Base-by-base conservation (phyloP, 1,139 yeast genomes). In the Hyphopichia pseudoburtonii region DNA sequence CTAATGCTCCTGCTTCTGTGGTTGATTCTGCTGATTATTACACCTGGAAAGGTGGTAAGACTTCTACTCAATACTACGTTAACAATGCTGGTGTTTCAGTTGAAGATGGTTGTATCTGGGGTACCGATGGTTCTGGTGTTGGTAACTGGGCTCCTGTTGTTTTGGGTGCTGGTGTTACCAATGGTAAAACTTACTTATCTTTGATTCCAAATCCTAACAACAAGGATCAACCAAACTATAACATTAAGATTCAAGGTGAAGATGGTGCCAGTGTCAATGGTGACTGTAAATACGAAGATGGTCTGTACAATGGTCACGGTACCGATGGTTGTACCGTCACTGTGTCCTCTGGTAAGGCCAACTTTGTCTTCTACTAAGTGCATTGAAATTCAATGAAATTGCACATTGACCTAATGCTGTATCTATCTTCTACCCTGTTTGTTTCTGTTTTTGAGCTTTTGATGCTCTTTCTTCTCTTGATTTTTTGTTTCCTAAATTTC, bases 141-240 rank as follows among this genome's bases (percentile, higher is more conserved):
- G 92, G 92, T 70, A 84, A 84, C 78, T 84, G 90, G 89, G 88
- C 90, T 40, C 90, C 90, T 55, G 74, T 84, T 52, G 81, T 78
- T 55, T 71, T 83, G 50, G 92, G 92, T 65, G 86, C 90, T 43
- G 90, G 92, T 62, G 70, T 66, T 52, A 64, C 76, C 39, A 61
- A 61, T 49, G 86, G 85, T 50, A 70, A 76, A 52, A 72, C 86
- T 38, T 84, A 84, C 70, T 68, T 84, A 54, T 83, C 90, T 2
- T 73, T 84, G 66, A 84, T 84, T 68, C 90, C 90, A 61, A 84
- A 84, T 66, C 92, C 92, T 54, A 84, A 84, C 73, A 84, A 84
- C 73, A 48, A 53, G 37, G 63, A 68, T 30, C 63, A 84, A 39
- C 74, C 82, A 43, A 82, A 82, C 73, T 84, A 65, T 69, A 82